Base-by-base conservation (phyloP, 805 yeast species). In the Saccharomyces paradoxus region DNA sequence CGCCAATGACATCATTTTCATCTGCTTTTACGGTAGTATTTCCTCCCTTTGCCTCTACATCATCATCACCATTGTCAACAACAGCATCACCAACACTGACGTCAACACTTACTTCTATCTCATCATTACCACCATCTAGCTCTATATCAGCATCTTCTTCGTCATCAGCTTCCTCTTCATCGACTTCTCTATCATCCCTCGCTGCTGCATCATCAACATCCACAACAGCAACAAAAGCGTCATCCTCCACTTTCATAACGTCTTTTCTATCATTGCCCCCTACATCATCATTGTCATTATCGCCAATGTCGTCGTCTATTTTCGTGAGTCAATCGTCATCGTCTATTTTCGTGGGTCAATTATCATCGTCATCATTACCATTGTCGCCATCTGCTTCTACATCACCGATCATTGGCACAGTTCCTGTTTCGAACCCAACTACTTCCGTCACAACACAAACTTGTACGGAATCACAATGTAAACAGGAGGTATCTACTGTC, bases 71-170 rank as follows among this genome's bases (percentile, higher is more conserved):
- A 12, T 47, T 41, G 2, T 29, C 53, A 32, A 10, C 50, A 24
- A 17, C 46, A 22, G 10, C n/a, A 14, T n/a, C 31, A 49, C 47
- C 7, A 17, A 13, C 44, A n/a, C 29, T 48, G 3, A 26, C 31
- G 46, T 46, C 7, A 24, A 13, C 48, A n/a, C 37, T 41, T n/a
- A 27, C 53, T 12, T 21, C 48, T 12, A 14, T 56, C 32, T 53
- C 48, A 10, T 58, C 53, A 24, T 49, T 50, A 37, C 58, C 60
- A 64, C 71, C 47, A 65, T 68, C 21, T 64, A 63, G 58, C 61
- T 70, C 57, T 67, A 71, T 50, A 5, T 32, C 47, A n/a, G 12
- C 17, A 29, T 32, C 21, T 13, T 30, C 49, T n/a, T 14, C 22
- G 9, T 26, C 50, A 14, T 14, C 13, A 31, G 2, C 41, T 17